A percentile compares a stretch with the other conserved stretches of the same genome.
These are phyloP conservation scores for Mesembryanthemum crystallinum DNA, from an alignment of 148 eudicot species.

Conservation along the genomic window DNA sequence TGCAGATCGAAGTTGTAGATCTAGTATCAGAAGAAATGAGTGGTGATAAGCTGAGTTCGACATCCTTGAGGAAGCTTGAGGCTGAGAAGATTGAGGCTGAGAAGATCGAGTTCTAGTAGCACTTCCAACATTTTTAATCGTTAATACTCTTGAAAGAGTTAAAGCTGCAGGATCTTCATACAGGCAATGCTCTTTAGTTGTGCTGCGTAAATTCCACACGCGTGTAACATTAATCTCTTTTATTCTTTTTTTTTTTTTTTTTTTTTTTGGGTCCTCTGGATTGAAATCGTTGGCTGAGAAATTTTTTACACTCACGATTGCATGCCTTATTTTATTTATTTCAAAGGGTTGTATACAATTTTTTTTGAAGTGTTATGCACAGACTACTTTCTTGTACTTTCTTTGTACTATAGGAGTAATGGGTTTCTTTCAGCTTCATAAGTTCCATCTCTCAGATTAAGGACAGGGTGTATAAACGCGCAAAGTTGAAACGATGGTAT, in stretches of 20 bases:
- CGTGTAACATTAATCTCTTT: background rate
- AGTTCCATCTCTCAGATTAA: too few relatives aligned
- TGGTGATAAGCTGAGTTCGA: constrained; percentile 79
- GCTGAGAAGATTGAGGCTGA: constrained; percentile 55
- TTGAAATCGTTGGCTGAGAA: too few relatives aligned
- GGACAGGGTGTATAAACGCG: too few relatives aligned
- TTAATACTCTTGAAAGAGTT: background rate
- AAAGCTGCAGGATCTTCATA: background rate
- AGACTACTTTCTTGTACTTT: too few relatives aligned
- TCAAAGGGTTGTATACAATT: too few relatives aligned
- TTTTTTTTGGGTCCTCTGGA: background rate
- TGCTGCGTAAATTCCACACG: background rate
- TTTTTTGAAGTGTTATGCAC: too few relatives aligned
- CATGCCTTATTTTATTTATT: too few relatives aligned
- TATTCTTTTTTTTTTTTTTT: too few relatives aligned
- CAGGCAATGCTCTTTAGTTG: background rate
- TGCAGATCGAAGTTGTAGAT: constrained; percentile 94
- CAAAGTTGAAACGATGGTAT: too few relatives aligned
- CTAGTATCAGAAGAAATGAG: constrained; percentile 63
- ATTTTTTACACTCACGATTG: too few relatives aligned
- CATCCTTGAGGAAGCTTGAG: constrained; percentile 76
- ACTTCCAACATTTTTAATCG: background rate
- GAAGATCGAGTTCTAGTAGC: constrained; percentile 11
- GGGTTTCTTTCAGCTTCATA: too few relatives aligned
- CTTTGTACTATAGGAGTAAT: too few relatives aligned